phyloP scores from a whole-genome alignment of 345 rosid genomes.

The Melastoma malabathricum region DNA sequence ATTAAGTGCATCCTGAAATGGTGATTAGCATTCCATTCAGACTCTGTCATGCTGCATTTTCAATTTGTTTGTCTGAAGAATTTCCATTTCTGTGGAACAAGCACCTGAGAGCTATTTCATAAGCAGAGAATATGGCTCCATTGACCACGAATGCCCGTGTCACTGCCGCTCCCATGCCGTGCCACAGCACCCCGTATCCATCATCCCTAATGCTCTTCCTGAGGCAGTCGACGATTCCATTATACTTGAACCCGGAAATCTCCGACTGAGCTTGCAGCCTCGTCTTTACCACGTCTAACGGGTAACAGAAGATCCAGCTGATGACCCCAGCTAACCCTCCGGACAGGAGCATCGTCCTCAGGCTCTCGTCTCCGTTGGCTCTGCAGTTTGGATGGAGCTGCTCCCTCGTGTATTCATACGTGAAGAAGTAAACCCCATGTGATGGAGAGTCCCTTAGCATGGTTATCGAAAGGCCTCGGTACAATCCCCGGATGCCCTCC shows the following conservation, averaged over 20 bases:
- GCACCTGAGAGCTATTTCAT: constrained; percentile 76
- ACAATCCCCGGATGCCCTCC: constrained; percentile 56
- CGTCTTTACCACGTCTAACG: constrained; percentile 79
- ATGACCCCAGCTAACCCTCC: constrained; percentile 92
- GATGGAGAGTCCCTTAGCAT: constrained; percentile 77
- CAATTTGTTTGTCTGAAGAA: constrained; percentile 27
- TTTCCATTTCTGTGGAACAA: constrained; percentile 30
- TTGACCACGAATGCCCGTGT: constrained; percentile 92
- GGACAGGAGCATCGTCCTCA: constrained; percentile 62
- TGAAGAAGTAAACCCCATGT: constrained; percentile 85
- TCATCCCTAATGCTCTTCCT: constrained; percentile 51
- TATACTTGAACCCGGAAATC: constrained; percentile 27
- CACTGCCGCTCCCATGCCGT: constrained; percentile 92
- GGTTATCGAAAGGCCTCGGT: constrained; percentile 60
- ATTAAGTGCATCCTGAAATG: not conserved
- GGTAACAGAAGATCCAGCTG: constrained; percentile 86
- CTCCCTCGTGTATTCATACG: constrained; percentile 71
- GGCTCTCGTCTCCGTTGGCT: constrained; percentile 48
- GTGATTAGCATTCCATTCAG: not conserved
- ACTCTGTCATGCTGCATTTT: constrained; percentile 16
- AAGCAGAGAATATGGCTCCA: constrained; percentile 79
- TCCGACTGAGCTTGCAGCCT: constrained; percentile 49
- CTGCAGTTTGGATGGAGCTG: constrained; percentile 83
- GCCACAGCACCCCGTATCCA: constrained; percentile 66
- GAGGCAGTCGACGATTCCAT: constrained; percentile 64